Conservation (phyloP, 1,139 yeast species). For the Meyerozyma smithsonii region DNA sequence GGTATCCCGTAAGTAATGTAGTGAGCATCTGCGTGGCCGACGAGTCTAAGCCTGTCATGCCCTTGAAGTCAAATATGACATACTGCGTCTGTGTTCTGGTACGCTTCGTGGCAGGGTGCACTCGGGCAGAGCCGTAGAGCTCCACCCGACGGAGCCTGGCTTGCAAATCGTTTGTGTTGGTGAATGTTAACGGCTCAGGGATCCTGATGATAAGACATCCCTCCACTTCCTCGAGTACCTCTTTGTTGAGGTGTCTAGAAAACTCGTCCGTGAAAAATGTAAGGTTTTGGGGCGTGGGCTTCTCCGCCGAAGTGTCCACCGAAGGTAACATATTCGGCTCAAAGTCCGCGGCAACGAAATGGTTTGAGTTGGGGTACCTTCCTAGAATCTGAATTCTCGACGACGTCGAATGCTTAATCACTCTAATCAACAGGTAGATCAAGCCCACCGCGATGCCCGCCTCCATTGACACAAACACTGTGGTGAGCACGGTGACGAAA, state of each 20-base stretch:
- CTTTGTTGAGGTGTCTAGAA: conserved; percentile 33
- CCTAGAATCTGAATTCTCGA: conserved; percentile 90
- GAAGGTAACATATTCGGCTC: conserved; percentile 11
- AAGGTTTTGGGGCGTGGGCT: conserved; percentile 8
- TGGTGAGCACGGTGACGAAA: conserved; percentile 63
- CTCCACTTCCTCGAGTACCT: conserved; percentile 64
- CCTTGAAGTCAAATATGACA: conserved; percentile 77
- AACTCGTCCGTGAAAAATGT: conserved; percentile 35
- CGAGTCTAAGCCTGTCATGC: conserved; percentile 84
- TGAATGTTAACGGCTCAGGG: conserved; percentile 91
- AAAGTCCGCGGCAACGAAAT: conserved; percentile 74
- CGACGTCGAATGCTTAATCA: conserved; percentile 77
- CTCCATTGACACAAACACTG: conserved; percentile 80
- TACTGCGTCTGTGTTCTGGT: conserved; percentile 55
- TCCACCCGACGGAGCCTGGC: conserved; percentile 74
- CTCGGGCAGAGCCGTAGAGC: conserved; percentile 73
- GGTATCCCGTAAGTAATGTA: conserved; percentile 55
- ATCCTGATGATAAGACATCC: conserved; percentile 83
- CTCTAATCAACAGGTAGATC: conserved; percentile 71
- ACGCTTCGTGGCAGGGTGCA: conserved; percentile 77
- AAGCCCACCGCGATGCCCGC: conserved; percentile 87
- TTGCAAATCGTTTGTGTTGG: conserved; percentile 81
- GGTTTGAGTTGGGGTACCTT: conserved; percentile 70
- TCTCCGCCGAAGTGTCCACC: conserved; percentile 6
- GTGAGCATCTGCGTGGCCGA: conserved; percentile 76